phyloP scores from a whole-genome alignment of 768 basidiomycete genomes.

The Tulasnella sp. region DNA sequence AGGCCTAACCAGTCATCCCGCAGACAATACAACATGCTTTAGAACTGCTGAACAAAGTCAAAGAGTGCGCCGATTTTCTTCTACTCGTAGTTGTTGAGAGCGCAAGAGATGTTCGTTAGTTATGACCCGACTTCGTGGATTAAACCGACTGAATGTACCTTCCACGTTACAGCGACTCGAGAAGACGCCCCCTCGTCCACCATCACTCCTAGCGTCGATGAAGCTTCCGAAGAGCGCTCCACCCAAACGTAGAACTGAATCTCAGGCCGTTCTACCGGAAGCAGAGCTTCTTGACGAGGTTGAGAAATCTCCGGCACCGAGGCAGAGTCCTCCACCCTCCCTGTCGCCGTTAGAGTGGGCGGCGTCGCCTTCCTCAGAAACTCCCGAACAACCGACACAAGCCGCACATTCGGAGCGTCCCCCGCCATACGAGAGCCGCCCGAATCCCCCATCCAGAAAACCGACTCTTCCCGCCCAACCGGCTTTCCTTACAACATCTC shows the following conservation, averaged over 20 bases:
- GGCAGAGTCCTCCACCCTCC: not conserved
- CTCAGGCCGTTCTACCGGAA: constrained; percentile 16
- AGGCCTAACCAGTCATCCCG: not conserved
- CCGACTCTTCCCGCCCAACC: constrained; percentile 31
- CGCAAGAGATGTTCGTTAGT: constrained; percentile 50
- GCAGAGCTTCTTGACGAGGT: constrained; percentile 24
- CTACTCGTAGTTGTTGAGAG: constrained; percentile 44
- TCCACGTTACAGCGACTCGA: constrained; percentile 43
- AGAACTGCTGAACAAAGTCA: constrained; percentile 54
- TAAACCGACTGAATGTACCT: not conserved
- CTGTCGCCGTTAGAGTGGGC: constrained; percentile 25
- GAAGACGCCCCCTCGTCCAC: constrained; percentile 43
- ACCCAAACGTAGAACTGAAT: not conserved
- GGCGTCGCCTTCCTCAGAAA: constrained; percentile 35
- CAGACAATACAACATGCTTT: constrained; percentile 55
- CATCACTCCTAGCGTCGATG: constrained; percentile 22
- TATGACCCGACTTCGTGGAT: not conserved
- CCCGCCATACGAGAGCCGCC: constrained; percentile 32
- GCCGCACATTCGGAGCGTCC: constrained; percentile 42
- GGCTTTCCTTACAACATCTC: constrained; percentile 52
- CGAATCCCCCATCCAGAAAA: constrained; percentile 30
- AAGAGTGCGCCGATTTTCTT: constrained; percentile 15
- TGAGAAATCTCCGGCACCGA: not conserved
- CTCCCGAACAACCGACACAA: constrained; percentile 35
- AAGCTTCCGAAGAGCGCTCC: constrained; percentile 35